phyloP scores from a whole-genome alignment of 2,329 filamentous ascomycete genomes.

The Neurospora crassa region DNA sequence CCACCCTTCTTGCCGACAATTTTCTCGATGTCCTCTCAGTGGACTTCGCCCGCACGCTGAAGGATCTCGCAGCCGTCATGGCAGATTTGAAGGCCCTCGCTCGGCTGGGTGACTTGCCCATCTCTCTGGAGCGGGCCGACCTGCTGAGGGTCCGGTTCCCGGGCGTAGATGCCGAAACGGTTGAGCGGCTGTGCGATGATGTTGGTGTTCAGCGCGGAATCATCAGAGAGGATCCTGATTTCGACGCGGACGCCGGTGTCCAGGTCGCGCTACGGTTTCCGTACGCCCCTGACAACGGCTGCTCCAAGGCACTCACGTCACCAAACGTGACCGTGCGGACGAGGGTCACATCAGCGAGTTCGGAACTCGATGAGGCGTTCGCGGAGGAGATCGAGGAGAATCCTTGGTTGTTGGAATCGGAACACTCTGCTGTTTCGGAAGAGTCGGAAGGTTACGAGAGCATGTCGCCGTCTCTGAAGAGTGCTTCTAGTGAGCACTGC shows the following conservation, averaged over 20 bases:
- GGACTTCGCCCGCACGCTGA: slow-evolving; percentile 79
- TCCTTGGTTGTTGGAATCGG: slow-evolving; percentile 31
- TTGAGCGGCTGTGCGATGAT: slow-evolving; percentile 78
- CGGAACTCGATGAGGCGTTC: slow-evolving; percentile 31
- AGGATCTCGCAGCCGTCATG: slow-evolving; percentile 70
- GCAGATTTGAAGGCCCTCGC: slow-evolving; percentile 74
- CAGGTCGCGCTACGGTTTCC: slow-evolving; percentile 76
- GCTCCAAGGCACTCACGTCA: slow-evolving; percentile 29
- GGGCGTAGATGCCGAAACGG: slow-evolving; percentile 74
- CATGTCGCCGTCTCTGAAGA: slow-evolving; percentile 36
- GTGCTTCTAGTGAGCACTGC: slow-evolving; percentile 30
- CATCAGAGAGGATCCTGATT: slow-evolving; percentile 67
- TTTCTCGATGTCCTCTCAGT: slow-evolving; percentile 76
- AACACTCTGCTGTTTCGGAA: slow-evolving; percentile 15
- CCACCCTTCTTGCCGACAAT: slow-evolving; percentile 70
- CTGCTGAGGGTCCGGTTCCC: slow-evolving; percentile 78
- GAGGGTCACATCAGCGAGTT: slow-evolving; percentile 15
- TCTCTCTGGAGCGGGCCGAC: slow-evolving; percentile 58
- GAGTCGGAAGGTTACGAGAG: slow-evolving; percentile 39
- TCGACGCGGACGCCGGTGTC: slow-evolving; percentile 56
- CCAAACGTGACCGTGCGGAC: slow-evolving; percentile 40
- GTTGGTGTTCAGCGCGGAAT: slow-evolving; percentile 73
- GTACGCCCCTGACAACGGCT: slow-evolving; percentile 55
- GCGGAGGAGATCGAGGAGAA: slow-evolving; percentile 33
- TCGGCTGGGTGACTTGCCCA: slow-evolving; percentile 71